Evolutionary conservation across 306 rosid genomes (phyloP), one percentile per base, ranked within the genome.

Genomic region (Cucurbita moschata): DNA sequence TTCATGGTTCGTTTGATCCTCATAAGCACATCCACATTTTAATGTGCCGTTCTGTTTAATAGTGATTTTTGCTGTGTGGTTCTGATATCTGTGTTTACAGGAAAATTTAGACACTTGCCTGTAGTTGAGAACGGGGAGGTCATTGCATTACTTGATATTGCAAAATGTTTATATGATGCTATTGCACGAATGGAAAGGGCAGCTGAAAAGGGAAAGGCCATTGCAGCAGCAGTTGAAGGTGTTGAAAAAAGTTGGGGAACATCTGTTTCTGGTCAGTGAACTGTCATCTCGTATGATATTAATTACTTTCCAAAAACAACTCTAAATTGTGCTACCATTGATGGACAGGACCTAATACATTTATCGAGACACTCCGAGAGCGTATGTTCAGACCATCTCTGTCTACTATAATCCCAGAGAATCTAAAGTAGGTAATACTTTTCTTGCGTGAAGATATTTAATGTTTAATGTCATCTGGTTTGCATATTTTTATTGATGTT

Each of bases 121-220:
- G 97, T 95, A 70, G 99, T 95, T 77, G 92, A 95, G 79, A 95
- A 91, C 68, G 99, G 99, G 81, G 97, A 91, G 83, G 99, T 95
- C 58, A 75, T 95, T 80, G 97, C 96, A 65, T 79, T 95, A 60
- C 99, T 95, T 82, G 99, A 95, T 84, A 95, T 95, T 83, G 96
- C 97, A 40, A 95, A 91, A 80, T 95, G 99, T 80, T 81, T 95
- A 77, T 88, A 95, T 75, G 99, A 95, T 77, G 99, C 99, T 43
- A 95, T 95, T 85, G 96, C 96, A 64, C 96, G 96, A 47, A 67
- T 95, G 91, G 99, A 95, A 81, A 88, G 99, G 81, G 97, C 93
- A 13, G 83, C 96, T 10, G 99, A 95, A 82, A 95, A 95, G 81
- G 99, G 97, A 85, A 95, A 88, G 83, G 99, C 99, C 69, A 95